Evolutionary conservation across 225 moss, liverwort and hornwort species (phyloP).

Genomic region (Polytrichum commune): DNA sequence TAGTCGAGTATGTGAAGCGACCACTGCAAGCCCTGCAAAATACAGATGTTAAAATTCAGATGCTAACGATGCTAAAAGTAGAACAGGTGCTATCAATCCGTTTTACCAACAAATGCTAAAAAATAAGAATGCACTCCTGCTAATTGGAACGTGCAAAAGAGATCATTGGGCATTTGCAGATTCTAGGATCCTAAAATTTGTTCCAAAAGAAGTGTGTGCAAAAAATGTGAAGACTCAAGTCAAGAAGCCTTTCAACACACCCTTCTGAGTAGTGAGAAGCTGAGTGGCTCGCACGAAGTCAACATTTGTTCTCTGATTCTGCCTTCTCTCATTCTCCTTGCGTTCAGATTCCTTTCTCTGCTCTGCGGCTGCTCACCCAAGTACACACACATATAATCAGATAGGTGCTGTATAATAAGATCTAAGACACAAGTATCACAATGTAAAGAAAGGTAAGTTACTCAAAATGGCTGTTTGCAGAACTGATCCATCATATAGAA

Average conservation of each 20-base stretch:
- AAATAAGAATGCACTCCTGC: not conserved
- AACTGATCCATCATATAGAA: too few species aligned
- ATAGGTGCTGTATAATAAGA: too few species aligned
- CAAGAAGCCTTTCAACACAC: conserved; percentile 19
- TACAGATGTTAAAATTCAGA: not conserved
- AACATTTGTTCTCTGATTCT: conserved; percentile 61
- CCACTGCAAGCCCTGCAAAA: conserved; percentile 32
- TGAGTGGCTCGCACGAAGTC: conserved; percentile 85
- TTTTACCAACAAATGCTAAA: not conserved
- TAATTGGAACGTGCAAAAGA: not conserved
- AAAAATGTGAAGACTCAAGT: not conserved
- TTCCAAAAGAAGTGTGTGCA: not conserved
- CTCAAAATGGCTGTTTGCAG: too few species aligned
- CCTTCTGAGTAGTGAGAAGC: conserved; percentile 56
- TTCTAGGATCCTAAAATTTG: too few species aligned
- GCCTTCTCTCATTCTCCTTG: conserved; percentile 85
- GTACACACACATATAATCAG: not conserved
- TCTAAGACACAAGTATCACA: too few species aligned
- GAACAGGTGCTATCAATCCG: too few species aligned
- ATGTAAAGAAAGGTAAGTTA: too few species aligned
- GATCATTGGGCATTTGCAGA: not conserved
- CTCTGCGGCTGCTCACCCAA: conserved; percentile 30
- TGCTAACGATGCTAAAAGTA: not conserved
- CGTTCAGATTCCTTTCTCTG: conserved; percentile 79
- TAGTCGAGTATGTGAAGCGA: conserved; percentile 40